These are phyloP conservation scores for Rhizomucor miehei DNA, from an alignment of 371 early-diverging fungal genomes.

Conservation along the genomic window DNA sequence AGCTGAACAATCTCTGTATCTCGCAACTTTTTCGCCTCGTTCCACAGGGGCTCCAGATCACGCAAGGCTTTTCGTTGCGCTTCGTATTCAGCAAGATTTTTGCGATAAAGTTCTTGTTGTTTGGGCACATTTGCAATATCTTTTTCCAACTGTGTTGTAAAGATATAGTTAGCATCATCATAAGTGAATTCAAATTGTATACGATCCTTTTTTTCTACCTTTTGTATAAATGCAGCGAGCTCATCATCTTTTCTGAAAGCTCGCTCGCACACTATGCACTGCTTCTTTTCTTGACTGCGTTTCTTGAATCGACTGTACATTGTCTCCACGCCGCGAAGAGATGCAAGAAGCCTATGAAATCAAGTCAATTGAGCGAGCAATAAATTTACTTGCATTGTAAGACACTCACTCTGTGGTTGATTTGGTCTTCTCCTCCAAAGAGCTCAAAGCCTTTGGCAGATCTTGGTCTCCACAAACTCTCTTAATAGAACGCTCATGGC, in stretches of 20 bases:
- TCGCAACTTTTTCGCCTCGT: slow-evolving; percentile 26
- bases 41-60: slow-evolving; percentile 37
- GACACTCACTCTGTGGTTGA: slow-evolving; percentile 27
- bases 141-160: slow-evolving; percentile 26
- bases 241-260: slow-evolving; percentile 49
- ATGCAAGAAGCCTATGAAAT: slow-evolving; percentile 12
- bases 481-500: slow-evolving; percentile 9
- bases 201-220: no score
- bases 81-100: slow-evolving; percentile 1
- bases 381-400: no score
- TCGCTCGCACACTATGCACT: slow-evolving; percentile 76
- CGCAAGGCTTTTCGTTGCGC: slow-evolving; percentile 31
- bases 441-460: slow-evolving; percentile 21
- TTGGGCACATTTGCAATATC: neutral
- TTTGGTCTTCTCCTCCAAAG: slow-evolving; percentile 10
- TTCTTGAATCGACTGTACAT: slow-evolving; percentile 61
- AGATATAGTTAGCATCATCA: no score
- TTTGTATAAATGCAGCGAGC: slow-evolving; percentile 45
- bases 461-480: slow-evolving; percentile 22
- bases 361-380: no score
- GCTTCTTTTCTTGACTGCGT: slow-evolving; percentile 39
- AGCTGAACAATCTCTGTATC: slow-evolving; percentile 22
- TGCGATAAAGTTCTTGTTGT: neutral
- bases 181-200: no score
- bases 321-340: slow-evolving; percentile 41